Evolutionary conservation across 768 basidiomycete genomes (phyloP).

Genomic region (Lentinula edodes): DNA sequence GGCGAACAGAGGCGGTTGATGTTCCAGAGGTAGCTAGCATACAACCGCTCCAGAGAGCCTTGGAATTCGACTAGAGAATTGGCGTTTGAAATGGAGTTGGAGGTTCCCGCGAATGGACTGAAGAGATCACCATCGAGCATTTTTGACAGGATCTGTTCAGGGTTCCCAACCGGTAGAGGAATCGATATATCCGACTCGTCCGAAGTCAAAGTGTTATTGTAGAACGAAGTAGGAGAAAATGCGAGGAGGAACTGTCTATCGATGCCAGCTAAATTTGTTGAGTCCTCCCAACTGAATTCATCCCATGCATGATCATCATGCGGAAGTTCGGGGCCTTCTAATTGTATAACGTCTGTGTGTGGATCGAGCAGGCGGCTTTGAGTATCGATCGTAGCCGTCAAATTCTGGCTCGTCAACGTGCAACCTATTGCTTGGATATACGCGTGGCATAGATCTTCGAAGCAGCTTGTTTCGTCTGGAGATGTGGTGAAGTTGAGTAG

Average conservation of each 20-base stretch:
- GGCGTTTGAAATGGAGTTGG: background rate
- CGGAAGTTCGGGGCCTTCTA: slow-evolving; percentile 4
- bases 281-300: slow-evolving; percentile 4
- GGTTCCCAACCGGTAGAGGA: background rate
- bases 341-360: background rate
- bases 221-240: slow-evolving; percentile 3
- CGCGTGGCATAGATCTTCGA: background rate
- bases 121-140: background rate
- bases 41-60: background rate
- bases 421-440: slow-evolving; percentile 9
- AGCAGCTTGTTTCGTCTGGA: background rate
- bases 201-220: background rate
- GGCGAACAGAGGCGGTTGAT: slow-evolving; percentile 7
- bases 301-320: slow-evolving; percentile 11
- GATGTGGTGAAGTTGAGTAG: slow-evolving; percentile 4
- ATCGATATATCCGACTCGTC: background rate
- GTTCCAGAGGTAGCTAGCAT: slow-evolving; percentile 8
- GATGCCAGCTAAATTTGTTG: background rate
- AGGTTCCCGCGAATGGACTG: background rate
- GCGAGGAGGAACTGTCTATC: slow-evolving; percentile 10
- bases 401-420: slow-evolving; percentile 2
- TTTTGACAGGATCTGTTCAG: background rate
- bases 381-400: slow-evolving; percentile 8
- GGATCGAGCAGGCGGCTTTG: slow-evolving; percentile 8
- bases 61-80: background rate